Evolutionary conservation across 1,284 basidiomycete species (phyloP), one percentile per base, ranked within the genome.

Genomic region (Jaminaea rosea): DNA sequence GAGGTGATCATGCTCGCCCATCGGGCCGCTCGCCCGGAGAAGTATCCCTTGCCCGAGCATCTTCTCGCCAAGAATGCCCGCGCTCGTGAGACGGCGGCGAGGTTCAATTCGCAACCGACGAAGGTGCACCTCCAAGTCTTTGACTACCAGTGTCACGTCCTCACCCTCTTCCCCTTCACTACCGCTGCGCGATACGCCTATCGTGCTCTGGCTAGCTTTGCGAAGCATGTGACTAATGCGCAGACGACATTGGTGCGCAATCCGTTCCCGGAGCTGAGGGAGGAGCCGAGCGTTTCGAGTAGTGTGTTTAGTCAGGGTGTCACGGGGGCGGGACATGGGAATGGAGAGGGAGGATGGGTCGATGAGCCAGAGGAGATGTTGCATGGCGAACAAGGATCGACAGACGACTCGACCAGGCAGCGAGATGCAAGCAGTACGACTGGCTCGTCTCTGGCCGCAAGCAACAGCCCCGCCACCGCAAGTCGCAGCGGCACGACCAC

Each of bases 1-100:
- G 92, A 97, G 75, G 84, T 90, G 44, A 82, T 96, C 32, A 97
- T 72, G 49, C 13, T 78, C 4, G 91, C 93, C 0, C 92, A 97
- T 70, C 90, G 86, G 65, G 93, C 93, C 11, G 88, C 88, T 1
- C 77, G 88, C 69, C 93, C 93, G 0, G 81, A 82, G 0, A 78
- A 78, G 58, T 91, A 83, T 67, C 84, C 85, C 0, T 65, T 88
- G 5, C 80, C 79, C 44, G 80, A 85, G 0, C 80, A 82, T 28
- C 77, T 81, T 1, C 78, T 80, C 47, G 73, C 77, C 26, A 67
- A 73, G 39, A 78, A 75, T 47, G 75, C 76, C 11, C 67, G 73
- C 21, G 75, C 75, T 52, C 64, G 65, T 4, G 63, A 65, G 2
- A 58, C 74, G 19, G 60, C 77, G 3, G 60, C 67, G 47, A 46